phyloP scores from a whole-genome alignment of 345 rosid genomes.

The Hibiscus tridactylites region DNA sequence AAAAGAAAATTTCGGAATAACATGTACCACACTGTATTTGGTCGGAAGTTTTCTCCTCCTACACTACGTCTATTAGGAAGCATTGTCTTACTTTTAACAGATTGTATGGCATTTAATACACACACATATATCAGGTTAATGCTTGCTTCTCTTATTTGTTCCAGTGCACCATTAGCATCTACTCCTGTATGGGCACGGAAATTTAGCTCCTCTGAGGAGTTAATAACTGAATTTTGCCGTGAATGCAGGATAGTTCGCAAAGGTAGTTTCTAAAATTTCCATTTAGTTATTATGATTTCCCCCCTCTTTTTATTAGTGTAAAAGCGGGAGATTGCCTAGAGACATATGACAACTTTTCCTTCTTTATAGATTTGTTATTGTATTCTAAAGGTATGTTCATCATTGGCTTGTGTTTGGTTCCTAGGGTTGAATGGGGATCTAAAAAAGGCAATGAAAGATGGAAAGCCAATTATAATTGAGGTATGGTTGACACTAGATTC shows the following conservation, averaged over 20 bases:
- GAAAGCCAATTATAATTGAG: conserved; percentile 96
- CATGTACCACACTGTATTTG: not conserved
- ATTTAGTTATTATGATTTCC: not conserved
- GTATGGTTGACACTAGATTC: conserved; percentile 25
- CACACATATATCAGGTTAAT: not conserved
- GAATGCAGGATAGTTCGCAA: conserved; percentile 96
- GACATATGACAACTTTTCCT: not conserved
- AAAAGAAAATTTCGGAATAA: not conserved
- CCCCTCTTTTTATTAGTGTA: not conserved
- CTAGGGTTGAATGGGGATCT: conserved; percentile 95
- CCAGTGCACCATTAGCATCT: conserved; percentile 85
- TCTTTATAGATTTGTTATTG: not conserved
- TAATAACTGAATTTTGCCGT: conserved; percentile 86
- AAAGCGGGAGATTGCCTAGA: not conserved
- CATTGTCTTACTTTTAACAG: not conserved
- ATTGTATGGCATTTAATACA: not conserved
- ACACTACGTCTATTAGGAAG: not conserved
- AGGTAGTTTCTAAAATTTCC: conserved; percentile 37
- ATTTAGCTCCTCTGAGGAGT: conserved; percentile 76
- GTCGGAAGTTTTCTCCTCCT: not conserved
- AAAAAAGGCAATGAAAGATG: conserved; percentile 99
- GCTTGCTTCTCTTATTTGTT: conserved; percentile 13
- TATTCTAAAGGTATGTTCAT: not conserved
- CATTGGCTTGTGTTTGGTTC: conserved; percentile 15
- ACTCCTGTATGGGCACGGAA: conserved; percentile 94